Conservation (phyloP, 208 protist species). For the Leishmania tropica region DNA sequence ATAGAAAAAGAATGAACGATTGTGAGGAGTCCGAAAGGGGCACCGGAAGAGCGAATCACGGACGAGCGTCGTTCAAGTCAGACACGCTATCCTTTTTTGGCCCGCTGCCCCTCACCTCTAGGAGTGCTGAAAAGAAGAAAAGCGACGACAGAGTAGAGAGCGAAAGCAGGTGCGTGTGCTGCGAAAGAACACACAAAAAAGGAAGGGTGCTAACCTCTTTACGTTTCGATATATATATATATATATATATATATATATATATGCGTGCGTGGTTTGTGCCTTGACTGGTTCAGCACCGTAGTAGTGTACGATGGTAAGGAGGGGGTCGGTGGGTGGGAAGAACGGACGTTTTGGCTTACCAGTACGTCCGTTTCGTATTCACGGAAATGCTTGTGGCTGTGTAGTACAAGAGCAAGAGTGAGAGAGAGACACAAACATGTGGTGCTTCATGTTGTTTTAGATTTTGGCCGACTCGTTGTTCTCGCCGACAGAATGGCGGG, state of each 20-base stretch:
- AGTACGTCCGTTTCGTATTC: not conserved
- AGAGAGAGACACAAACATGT: not conserved
- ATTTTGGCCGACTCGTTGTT: not conserved
- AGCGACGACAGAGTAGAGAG: not conserved
- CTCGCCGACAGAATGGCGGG: not conserved
- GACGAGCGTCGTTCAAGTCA: not conserved
- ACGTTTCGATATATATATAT: not conserved
- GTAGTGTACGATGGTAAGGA: not conserved
- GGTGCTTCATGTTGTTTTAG: not conserved
- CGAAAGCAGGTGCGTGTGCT: not conserved
- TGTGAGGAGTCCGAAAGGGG: not conserved
- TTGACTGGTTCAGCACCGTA: not conserved
- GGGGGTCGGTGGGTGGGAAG: not conserved
- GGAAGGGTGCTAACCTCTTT: not conserved
- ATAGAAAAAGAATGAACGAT: not conserved
- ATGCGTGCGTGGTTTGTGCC: not conserved
- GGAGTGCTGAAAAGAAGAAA: not conserved
- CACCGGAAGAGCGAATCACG: not conserved
- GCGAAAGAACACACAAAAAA: not conserved
- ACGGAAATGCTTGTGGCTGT: not conserved
- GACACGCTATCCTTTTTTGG: no score
- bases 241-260: no score
- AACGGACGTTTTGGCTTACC: not conserved
- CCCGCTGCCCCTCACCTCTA: no score
- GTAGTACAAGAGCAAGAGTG: not conserved